phyloP scores from a whole-genome alignment of 2,329 filamentous ascomycete genomes.

The Monilinia fructicola region DNA sequence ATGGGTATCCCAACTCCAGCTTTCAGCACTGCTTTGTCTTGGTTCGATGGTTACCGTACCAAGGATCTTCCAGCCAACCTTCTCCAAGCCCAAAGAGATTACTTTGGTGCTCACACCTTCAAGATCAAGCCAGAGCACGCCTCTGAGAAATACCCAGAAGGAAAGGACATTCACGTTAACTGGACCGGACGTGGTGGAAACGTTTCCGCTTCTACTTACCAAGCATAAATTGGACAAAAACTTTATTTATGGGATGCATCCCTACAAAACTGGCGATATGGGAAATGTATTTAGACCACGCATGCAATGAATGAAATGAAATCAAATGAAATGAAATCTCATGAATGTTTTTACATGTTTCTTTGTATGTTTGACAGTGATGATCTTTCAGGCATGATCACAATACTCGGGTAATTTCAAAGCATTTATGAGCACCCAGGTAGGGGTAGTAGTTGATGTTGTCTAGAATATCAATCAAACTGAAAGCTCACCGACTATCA shows the following conservation, averaged over 20 bases:
- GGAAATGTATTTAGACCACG: slow-evolving; percentile 21
- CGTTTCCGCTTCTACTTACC: slow-evolving; percentile 95
- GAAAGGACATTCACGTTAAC: slow-evolving; percentile 96
- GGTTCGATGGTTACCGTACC: slow-evolving; percentile 98
- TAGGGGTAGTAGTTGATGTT: too few species aligned
- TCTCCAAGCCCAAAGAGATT: slow-evolving; percentile 97
- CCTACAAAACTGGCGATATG: slow-evolving; percentile 14
- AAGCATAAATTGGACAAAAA: slow-evolving; percentile 62
- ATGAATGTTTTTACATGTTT: too few species aligned
- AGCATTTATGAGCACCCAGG: too few species aligned
- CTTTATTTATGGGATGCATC: slow-evolving; percentile 10
- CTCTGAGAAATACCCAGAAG: slow-evolving; percentile 76
- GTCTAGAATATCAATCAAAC: too few species aligned
- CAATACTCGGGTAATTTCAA: too few species aligned
- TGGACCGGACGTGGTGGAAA: slow-evolving; percentile 98
- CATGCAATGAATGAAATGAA: slow-evolving; percentile 20
- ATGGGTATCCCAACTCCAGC: slow-evolving; percentile 95
- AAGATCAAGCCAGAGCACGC: slow-evolving; percentile 78
- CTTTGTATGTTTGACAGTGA: too few species aligned
- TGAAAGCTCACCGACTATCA: too few species aligned
- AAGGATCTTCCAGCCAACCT: slow-evolving; percentile 97
- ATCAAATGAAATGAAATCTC: too few species aligned
- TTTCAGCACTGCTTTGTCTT: slow-evolving; percentile 95
- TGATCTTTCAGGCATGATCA: too few species aligned
- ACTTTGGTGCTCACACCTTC: slow-evolving; percentile 97